phyloP scores from a whole-genome alignment of 2,329 filamentous ascomycete species.

The Aspergillus sp. region DNA sequence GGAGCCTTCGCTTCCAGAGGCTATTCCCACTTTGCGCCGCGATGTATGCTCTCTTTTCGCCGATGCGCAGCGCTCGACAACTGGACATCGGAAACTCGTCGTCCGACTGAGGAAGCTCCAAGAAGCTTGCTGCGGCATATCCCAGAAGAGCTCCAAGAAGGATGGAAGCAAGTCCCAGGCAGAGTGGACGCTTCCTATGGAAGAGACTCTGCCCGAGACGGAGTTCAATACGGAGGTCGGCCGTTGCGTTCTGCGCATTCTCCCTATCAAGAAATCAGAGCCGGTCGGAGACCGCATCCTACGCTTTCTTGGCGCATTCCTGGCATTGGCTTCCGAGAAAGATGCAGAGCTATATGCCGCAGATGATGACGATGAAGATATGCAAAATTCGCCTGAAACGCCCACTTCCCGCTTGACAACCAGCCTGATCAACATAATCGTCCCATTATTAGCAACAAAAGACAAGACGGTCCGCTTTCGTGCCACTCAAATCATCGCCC shows the following conservation, averaged over 20 bases:
- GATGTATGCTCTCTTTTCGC: constrained; percentile 73
- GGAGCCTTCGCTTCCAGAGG: constrained; percentile 53
- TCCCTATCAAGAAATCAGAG: constrained; percentile 91
- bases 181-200: constrained; percentile 45
- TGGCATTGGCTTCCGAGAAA: constrained; percentile 68
- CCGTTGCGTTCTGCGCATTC: constrained; percentile 76
- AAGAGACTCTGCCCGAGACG: constrained; percentile 74
- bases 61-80: constrained; percentile 85
- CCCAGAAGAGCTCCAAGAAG: constrained; percentile 40
- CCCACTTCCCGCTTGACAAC: constrained; percentile 78
- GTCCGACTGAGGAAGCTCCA: constrained; percentile 88
- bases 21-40: constrained; percentile 62
- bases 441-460: constrained; percentile 79
- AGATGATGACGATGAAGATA: constrained; percentile 66
- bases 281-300: constrained; percentile 81
- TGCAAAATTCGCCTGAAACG: constrained; percentile 74
- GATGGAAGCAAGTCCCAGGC: constrained; percentile 51
- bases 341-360: constrained; percentile 66
- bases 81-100: constrained; percentile 84
- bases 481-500: constrained; percentile 83
- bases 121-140: constrained; percentile 71
- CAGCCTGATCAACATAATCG: constrained; percentile 69
- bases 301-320: constrained; percentile 82
- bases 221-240: constrained; percentile 86
- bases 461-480: constrained; percentile 92